Evolutionary conservation across 73 alveolate species (phyloP).

Genomic region (Tetrahymena elliotti): DNA sequence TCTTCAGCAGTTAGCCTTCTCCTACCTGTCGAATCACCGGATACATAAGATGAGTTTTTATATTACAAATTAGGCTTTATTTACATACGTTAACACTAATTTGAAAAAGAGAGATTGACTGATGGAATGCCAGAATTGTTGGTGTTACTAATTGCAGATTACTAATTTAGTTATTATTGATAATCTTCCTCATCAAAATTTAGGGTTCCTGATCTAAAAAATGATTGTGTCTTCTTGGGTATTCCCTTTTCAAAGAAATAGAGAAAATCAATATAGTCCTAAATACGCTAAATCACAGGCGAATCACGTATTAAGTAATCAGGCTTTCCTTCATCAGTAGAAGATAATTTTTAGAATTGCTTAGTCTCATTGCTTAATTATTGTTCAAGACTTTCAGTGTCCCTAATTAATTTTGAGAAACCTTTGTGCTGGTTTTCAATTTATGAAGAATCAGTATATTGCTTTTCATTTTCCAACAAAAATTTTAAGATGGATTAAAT

Average conservation of each 20-base stretch:
- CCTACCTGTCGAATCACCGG: background rate
- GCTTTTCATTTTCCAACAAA: background rate
- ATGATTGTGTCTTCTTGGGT: background rate
- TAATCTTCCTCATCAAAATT: background rate
- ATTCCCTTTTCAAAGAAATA: background rate
- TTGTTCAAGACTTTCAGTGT: background rate
- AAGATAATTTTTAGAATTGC: background rate
- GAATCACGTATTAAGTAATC: background rate
- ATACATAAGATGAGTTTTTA: background rate
- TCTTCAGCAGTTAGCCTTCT: background rate
- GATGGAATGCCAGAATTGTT: background rate
- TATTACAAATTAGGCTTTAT: background rate
- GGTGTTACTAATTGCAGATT: background rate
- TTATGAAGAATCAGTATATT: background rate
- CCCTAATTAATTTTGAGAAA: background rate
- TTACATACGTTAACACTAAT: background rate
- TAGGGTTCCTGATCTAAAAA: background rate
- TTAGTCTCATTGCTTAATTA: background rate
- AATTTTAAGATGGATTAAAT: background rate
- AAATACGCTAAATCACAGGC: background rate
- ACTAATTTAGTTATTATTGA: background rate
- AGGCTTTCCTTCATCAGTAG: background rate
- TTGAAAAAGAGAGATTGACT: background rate
- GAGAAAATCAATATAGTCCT: background rate
- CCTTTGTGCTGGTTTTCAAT: background rate